Evolutionary conservation across 805 yeast species (phyloP).

Genomic region (Metschnikowia chrysomelidarum): DNA sequence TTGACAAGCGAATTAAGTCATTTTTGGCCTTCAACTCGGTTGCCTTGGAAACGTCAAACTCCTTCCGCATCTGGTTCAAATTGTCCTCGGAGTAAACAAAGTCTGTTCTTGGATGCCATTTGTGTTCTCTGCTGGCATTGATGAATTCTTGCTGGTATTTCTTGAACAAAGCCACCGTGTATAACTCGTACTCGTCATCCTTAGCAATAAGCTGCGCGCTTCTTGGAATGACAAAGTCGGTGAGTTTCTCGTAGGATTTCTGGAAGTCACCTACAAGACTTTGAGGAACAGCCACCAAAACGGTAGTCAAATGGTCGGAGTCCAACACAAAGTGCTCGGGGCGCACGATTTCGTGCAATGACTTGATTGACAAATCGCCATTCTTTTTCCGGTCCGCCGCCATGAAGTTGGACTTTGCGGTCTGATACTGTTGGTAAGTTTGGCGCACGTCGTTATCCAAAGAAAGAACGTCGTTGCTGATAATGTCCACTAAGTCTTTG

Average conservation of each 20-base stretch:
- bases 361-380: constrained; percentile 89
- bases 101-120: constrained; percentile 87
- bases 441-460: constrained; percentile 82
- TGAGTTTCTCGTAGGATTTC: constrained; percentile 69
- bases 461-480: constrained; percentile 74
- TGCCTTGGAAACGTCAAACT: constrained; percentile 71
- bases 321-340: constrained; percentile 79
- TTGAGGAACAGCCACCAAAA: constrained; percentile 88
- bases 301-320: constrained; percentile 82
- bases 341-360: constrained; percentile 84
- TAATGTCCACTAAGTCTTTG: constrained; percentile 64
- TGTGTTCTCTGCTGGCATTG: constrained; percentile 72
- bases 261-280: constrained; percentile 57
- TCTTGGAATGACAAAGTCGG: constrained; percentile 87
- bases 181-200: constrained; percentile 74
- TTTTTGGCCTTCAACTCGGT: constrained; percentile 70
- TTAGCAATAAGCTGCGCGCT: constrained; percentile 67
- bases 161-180: constrained; percentile 79
- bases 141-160: constrained; percentile 72
- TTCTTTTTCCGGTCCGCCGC: constrained; percentile 91
- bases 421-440: constrained; percentile 71
- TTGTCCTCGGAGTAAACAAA: constrained; percentile 79
- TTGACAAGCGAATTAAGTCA: constrained; percentile 79
- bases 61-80: constrained; percentile 70
- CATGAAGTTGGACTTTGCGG: constrained; percentile 77